A percentile compares a stretch with the other conserved stretches of the same genome.
Conservation (phyloP, 108 stramenopile genomes). For the Parmales sp. region DNA sequence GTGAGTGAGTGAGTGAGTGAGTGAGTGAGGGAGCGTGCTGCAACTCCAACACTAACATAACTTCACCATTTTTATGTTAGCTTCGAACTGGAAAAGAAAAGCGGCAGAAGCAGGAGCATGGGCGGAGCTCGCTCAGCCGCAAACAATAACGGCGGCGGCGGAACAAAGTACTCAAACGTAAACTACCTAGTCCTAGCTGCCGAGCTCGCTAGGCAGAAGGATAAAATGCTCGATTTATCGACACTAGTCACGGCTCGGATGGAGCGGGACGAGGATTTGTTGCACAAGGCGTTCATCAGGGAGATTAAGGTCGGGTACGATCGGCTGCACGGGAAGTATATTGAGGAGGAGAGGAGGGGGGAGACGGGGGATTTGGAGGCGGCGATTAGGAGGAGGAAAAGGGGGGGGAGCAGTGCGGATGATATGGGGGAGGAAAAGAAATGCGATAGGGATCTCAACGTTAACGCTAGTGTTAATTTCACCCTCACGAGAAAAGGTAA, state of each 20-base stretch:
- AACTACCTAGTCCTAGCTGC: background rate
- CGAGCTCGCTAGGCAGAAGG: background rate
- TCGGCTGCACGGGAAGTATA: background rate
- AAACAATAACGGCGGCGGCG: background rate
- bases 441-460: background rate
- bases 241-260: background rate
- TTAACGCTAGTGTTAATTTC: background rate
- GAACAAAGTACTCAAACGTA: background rate
- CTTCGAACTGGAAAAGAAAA: too few species aligned
- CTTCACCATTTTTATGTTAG: too few species aligned
- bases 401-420: background rate
- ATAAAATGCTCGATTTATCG: background rate
- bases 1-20: conserved; percentile 18
- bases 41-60: too few species aligned
- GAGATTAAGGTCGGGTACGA: background rate
- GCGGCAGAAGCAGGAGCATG: background rate
- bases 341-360: background rate
- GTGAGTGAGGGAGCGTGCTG: conserved; percentile 18
- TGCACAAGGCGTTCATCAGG: background rate
- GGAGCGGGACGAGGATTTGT: background rate
- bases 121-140: background rate
- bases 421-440: background rate
- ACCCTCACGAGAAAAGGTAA: background rate
- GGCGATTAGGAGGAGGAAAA: background rate
- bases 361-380: background rate